phyloP scores from a whole-genome alignment of 2,329 filamentous ascomycete species.

The Fusarium transvaalense region DNA sequence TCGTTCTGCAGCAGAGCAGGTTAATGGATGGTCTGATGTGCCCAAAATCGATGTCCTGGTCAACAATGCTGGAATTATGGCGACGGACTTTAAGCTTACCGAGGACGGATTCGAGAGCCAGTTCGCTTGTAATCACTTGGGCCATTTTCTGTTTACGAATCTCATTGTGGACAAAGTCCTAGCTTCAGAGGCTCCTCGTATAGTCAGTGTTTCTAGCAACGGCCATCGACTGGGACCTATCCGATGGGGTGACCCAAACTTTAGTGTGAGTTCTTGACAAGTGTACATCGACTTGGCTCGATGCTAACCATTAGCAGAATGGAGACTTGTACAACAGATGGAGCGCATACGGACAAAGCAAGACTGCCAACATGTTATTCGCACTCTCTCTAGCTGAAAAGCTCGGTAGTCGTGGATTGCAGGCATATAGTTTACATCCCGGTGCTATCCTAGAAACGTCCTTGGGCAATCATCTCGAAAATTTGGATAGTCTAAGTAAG shows the following conservation, averaged over 20 bases:
- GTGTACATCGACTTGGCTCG: accelerated
- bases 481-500: constrained; percentile 2
- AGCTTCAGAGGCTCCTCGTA: constrained; percentile 3
- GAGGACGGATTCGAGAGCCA: constrained; percentile 17
- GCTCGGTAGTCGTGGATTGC: constrained; percentile 15
- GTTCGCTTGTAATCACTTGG: constrained; percentile 20
- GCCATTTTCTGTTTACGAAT: constrained; percentile 26
- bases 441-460: constrained; percentile 13
- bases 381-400: constrained; percentile 36
- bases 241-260: constrained; percentile 17
- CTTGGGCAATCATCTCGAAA: not conserved
- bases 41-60: constrained; percentile 12
- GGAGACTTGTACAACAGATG: constrained; percentile 19
- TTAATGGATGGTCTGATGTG: constrained; percentile 5
- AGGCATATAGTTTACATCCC: constrained; percentile 23
- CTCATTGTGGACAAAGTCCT: not conserved
- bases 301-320: not conserved
- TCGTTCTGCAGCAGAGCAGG: constrained; percentile 1
- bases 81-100: constrained; percentile 14
- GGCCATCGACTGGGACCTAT: constrained; percentile 15
- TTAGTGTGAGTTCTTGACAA: not conserved
- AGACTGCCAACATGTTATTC: constrained; percentile 29
- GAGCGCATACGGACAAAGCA: constrained; percentile 24
- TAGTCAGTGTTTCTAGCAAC: constrained; percentile 19
- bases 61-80: constrained; percentile 21